Base-by-base conservation (phyloP, 768 basidiomycete genomes). In the Strobilomyces confusus region DNA sequence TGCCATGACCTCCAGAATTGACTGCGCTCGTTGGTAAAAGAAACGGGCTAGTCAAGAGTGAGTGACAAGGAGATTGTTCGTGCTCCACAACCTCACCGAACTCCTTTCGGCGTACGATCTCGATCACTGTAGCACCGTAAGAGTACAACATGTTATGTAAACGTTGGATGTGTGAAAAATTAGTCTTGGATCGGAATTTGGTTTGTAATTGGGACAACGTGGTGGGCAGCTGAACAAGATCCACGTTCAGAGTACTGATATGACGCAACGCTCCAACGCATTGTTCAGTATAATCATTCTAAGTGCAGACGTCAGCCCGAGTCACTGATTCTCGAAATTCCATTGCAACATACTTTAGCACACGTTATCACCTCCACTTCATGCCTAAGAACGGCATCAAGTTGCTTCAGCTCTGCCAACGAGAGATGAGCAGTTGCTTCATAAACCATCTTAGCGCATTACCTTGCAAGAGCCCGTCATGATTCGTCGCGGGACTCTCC, bases 141-240 rank as follows among this genome's bases (percentile, higher is more conserved):
- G 91, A 92, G 63, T 92, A 94, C 1, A 95, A 69, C 82, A 98
- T 89, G 51, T 80, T 85, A 65, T 95, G 93, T 40, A 98, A 73
- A 17, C 95, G 79, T 46, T 87, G 82, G 14, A 98, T 87, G 69
- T 98, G 93, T n/a, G 87, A 79, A 65, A 98, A 98, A 54, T 87
- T 88, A 29, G 84, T 90, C 74, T 90, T 77, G 51, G 75, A 71
- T n/a, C 87, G 78, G 59, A 95, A 83, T 63, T 82, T 85, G 1
- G 78, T 65, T 63, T 95, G 91, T 1, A 98, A 74, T 2, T 73
- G 69, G 0, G 79, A 74, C 29, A 98, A 72, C 2, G 76, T 73
- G 1, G 79, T 71, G 6, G 92, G 91, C 2, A 97, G 71, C 36
- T 83, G 77, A 1, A 93, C 80, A 36, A 98, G 79, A 52, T 87